A percentile compares a stretch with the other conserved stretches of the same genome.
Conservation (phyloP, 768 basidiomycete genomes). For the Coprinopsis strossmayeri region DNA sequence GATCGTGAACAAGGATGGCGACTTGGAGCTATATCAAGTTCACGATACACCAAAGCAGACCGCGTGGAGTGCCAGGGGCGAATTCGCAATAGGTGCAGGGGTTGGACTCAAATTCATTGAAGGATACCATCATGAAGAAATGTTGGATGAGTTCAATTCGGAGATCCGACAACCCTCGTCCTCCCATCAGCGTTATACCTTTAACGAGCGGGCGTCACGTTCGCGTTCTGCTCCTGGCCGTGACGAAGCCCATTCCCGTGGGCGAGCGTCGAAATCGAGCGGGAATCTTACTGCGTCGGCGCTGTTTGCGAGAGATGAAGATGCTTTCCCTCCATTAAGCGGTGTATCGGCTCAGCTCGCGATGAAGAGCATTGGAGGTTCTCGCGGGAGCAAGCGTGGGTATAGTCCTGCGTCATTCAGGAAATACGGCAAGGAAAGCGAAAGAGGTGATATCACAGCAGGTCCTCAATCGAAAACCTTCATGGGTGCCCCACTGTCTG, state of each 20-base stretch:
- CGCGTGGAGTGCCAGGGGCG: slow-evolving; percentile 70
- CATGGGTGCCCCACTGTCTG: neutral
- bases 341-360: slow-evolving; percentile 12
- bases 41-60: slow-evolving; percentile 67
- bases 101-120: slow-evolving; percentile 43
- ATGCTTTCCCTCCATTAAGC: slow-evolving; percentile 46
- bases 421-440: slow-evolving; percentile 34
- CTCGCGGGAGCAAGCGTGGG: slow-evolving; percentile 25
- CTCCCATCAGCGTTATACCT: slow-evolving; percentile 6
- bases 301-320: slow-evolving; percentile 50
- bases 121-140: slow-evolving; percentile 42
- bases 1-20: slow-evolving; percentile 72
- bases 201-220: slow-evolving; percentile 15
- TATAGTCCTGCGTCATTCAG: slow-evolving; percentile 46
- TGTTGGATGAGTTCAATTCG: slow-evolving; percentile 15
- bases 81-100: slow-evolving; percentile 55
- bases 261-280: slow-evolving; percentile 15
- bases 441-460: slow-evolving; percentile 8
- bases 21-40: slow-evolving; percentile 63
- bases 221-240: slow-evolving; percentile 17
- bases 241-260: slow-evolving; percentile 16
- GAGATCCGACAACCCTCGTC: slow-evolving; percentile 11
- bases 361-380: neutral
- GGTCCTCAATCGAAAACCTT: neutral
- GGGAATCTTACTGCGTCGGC: slow-evolving; percentile 16